Evolutionary conservation across 495 filamentous ascomycete genomes (phyloP).

Genomic region (Penicillium angulare): DNA sequence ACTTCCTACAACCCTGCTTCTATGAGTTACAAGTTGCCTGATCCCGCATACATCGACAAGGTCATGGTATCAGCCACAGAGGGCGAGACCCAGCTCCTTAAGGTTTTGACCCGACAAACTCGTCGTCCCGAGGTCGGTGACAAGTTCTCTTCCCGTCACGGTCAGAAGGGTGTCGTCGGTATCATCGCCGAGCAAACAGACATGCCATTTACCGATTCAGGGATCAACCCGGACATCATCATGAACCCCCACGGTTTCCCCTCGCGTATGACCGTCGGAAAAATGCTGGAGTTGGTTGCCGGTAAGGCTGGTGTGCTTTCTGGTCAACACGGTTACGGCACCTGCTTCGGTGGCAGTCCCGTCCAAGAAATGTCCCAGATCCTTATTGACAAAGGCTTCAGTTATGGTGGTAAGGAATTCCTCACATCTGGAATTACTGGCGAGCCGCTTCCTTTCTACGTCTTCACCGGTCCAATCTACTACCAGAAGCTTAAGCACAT

Average conservation of each 20-base stretch:
- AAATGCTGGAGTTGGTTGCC: slow-evolving; percentile 91
- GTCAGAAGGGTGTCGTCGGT: slow-evolving; percentile 96
- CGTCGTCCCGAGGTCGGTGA: slow-evolving; percentile 92
- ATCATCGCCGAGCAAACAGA: slow-evolving; percentile 95
- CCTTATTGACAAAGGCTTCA: slow-evolving; percentile 85
- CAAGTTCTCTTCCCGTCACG: slow-evolving; percentile 97
- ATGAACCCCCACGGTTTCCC: slow-evolving; percentile 99
- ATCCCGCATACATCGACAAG: slow-evolving; percentile 89
- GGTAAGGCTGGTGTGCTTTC: slow-evolving; percentile 89
- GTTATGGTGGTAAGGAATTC: slow-evolving; percentile 94
- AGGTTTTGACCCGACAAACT: slow-evolving; percentile 90
- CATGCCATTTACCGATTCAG: slow-evolving; percentile 91
- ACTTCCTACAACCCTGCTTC: slow-evolving; percentile 61
- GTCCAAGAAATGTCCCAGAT: slow-evolving; percentile 86
- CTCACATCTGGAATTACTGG: slow-evolving; percentile 94
- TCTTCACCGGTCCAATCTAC: slow-evolving; percentile 98
- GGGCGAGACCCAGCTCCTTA: slow-evolving; percentile 74
- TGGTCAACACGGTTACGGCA: slow-evolving; percentile 84
- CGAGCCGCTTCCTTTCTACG: slow-evolving; percentile 88
- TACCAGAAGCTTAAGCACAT: slow-evolving; percentile 99
- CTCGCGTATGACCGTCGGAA: slow-evolving; percentile 98
- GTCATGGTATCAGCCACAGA: slow-evolving; percentile 88
- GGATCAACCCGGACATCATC: slow-evolving; percentile 94
- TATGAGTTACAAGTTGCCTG: slow-evolving; percentile 78
- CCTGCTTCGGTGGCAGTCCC: slow-evolving; percentile 90